Conservation (phyloP, 495 filamentous ascomycete species). For the Trichoderma orchidacearum region DNA sequence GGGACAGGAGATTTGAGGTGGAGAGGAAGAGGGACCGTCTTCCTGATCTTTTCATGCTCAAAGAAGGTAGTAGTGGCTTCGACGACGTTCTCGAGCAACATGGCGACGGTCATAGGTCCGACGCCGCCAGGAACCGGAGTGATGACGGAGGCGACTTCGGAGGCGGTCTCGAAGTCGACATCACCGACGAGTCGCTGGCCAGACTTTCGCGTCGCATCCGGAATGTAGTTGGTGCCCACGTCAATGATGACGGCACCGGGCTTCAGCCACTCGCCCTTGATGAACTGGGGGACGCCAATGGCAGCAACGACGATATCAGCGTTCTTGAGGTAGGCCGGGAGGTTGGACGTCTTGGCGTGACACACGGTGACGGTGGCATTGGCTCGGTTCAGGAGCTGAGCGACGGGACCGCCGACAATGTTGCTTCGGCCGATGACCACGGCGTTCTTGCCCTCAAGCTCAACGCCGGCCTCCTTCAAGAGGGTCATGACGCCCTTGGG, state of each 20-base stretch:
- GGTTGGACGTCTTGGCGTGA: constrained; percentile 70
- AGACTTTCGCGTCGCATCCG: constrained; percentile 88
- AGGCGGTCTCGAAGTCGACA: constrained; percentile 81
- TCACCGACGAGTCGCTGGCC: constrained; percentile 90
- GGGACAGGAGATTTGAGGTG: constrained; percentile 66
- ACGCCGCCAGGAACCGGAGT: constrained; percentile 96
- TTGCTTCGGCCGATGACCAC: constrained; percentile 92
- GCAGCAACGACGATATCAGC: constrained; percentile 88
- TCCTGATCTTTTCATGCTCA: constrained; percentile 62
- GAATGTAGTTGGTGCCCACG: constrained; percentile 92
- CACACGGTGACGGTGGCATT: constrained; percentile 95
- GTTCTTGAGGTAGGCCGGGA: constrained; percentile 58
- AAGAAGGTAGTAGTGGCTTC: constrained; percentile 69
- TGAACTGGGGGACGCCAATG: constrained; percentile 74
- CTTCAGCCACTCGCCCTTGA: constrained; percentile 94
- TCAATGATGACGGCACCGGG: constrained; percentile 89
- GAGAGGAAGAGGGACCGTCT: constrained; percentile 65
- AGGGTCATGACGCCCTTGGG: constrained; percentile 95
- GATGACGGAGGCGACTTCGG: constrained; percentile 81
- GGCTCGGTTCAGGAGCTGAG: constrained; percentile 85
- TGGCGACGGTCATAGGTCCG: constrained; percentile 96
- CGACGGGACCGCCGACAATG: constrained; percentile 93
- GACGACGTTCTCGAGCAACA: constrained; percentile 91
- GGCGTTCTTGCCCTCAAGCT: constrained; percentile 78
- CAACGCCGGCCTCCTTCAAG: constrained; percentile 67